Conservation (phyloP, 164 flowering plant genomes). For the Stephania cephalantha region DNA sequence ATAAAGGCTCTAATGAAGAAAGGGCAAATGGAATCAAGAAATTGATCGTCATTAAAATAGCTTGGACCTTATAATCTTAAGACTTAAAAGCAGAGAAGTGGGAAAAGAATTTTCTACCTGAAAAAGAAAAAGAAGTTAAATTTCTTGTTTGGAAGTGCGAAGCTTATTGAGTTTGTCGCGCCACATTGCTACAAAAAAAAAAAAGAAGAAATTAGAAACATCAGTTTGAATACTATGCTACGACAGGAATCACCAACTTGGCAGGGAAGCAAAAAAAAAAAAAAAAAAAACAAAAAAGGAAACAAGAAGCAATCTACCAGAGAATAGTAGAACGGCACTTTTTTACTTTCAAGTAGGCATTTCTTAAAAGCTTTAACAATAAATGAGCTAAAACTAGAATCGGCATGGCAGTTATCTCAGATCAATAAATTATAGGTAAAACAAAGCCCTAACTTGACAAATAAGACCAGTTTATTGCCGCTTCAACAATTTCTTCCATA, state of each 20-base stretch:
- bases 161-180: conserved; percentile 47
- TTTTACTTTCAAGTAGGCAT: background rate
- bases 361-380: background rate
- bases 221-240: background rate
- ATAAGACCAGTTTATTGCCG: background rate
- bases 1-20: no score
- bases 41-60: background rate
- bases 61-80: background rate
- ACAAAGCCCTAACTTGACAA: background rate
- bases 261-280: background rate
- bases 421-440: background rate
- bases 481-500: background rate
- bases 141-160: conserved; percentile 24
- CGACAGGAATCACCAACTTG: background rate
- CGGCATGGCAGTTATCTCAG: background rate
- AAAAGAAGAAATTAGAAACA: background rate
- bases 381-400: background rate
- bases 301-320: background rate
- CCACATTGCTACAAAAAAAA: conserved; percentile 43
- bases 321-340: background rate
- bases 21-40: background rate
- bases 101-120: conserved; percentile 7
- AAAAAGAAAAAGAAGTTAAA: conserved; percentile 2
- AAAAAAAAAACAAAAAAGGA: background rate
- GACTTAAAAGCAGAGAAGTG: background rate